A percentile compares a stretch with the other conserved stretches of the same genome.
These are phyloP conservation scores for Lagenidium sp. DNA, from an alignment of 352 stramenopile genomes.

Conservation along the genomic window DNA sequence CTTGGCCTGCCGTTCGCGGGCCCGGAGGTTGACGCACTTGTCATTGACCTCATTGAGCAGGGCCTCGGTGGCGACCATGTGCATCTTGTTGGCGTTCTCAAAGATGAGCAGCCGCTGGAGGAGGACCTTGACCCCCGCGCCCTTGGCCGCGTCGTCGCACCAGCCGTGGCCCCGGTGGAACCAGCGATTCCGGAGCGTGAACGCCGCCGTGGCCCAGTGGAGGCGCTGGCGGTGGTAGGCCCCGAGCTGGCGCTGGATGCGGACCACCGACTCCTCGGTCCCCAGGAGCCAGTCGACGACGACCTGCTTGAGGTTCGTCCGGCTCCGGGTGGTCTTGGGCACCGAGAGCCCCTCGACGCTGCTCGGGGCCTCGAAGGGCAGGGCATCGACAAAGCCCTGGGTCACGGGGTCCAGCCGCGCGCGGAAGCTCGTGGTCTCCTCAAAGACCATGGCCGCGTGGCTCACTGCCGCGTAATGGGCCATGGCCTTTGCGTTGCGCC, in stretches of 20 bases:
- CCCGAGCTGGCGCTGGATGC: constrained; percentile 31
- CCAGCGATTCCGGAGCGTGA: constrained; percentile 56
- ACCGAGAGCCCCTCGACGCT: constrained; percentile 29
- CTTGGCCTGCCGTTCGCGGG: constrained; percentile 31
- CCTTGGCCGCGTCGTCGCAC: constrained; percentile 43
- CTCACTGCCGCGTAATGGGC: constrained; percentile 57
- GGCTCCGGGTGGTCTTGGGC: constrained; percentile 35
- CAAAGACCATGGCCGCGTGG: constrained; percentile 42
- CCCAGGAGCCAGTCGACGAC: constrained; percentile 57
- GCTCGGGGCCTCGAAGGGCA: constrained; percentile 30
- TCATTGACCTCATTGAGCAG: constrained; percentile 49
- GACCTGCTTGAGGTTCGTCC: constrained; percentile 29
- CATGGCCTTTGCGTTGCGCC: constrained; percentile 48
- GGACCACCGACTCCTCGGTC: constrained; percentile 33
- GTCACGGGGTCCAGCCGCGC: constrained; percentile 28
- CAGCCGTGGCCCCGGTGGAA: constrained; percentile 53
- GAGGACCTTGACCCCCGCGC: constrained; percentile 54
- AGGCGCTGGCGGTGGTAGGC: constrained; percentile 43
- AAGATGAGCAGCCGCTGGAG: constrained; percentile 46
- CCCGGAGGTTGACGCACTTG: constrained; percentile 46
- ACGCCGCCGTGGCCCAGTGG: constrained; percentile 40
- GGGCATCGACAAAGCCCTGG: constrained; percentile 27
- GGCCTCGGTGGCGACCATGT: constrained; percentile 58
- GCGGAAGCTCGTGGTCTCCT: constrained; percentile 49
- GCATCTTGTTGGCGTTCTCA: constrained; percentile 63